Evolutionary conservation across 2,329 filamentous ascomycete species (phyloP), one percentile per base, ranked within the genome.

Genomic region (Pseudogymnoascus sp.): DNA sequence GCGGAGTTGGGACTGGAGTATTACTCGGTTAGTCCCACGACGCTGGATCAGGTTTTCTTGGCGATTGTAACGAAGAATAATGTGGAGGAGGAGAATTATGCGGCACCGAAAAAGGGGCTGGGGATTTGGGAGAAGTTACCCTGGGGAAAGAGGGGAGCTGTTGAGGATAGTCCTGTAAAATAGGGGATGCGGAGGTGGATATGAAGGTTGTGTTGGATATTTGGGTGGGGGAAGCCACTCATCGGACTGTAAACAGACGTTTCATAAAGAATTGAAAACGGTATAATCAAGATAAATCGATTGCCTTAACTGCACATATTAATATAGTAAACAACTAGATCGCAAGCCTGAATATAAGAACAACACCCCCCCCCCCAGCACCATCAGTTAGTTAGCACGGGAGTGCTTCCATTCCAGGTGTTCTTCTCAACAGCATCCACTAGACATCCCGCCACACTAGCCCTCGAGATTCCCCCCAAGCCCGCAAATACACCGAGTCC

Each of bases 21-120:
- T 74, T 97, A 93, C 75, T 91, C 88, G 60, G 91, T 96, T 67
- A 89, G 85, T 64, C 90, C 91, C 24, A 95, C 91, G 16, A 96
- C 91, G 14, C 77, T 97, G 44, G 93, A 97, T 72, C 90, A 96
- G 75, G 92, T 97, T 0, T 97, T 97, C 75, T 75, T 97, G 73
- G 83, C 82, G 26, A 95, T 97, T 72, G 91, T 96, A 0, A 87
- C 87, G 1, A 83, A 86, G 74, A 89, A 96, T 73, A 86, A 92
- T 73, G 83, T 93, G 6, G 80, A 86, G 67, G 91, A 96, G 73
- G 92, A 93, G 76, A 82, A 83, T 21, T 82, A 82, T 61, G 77
- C 50, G 7, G 16, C 33, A 3, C 35, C 33, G 6, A 61, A 61
- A 6, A 44, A n/a, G 3, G 33, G 33, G 16, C 14, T 61, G 2